Base-by-base conservation (phyloP, 371 early-diverging fungal genomes). In the Rhizopus arrhizus region DNA sequence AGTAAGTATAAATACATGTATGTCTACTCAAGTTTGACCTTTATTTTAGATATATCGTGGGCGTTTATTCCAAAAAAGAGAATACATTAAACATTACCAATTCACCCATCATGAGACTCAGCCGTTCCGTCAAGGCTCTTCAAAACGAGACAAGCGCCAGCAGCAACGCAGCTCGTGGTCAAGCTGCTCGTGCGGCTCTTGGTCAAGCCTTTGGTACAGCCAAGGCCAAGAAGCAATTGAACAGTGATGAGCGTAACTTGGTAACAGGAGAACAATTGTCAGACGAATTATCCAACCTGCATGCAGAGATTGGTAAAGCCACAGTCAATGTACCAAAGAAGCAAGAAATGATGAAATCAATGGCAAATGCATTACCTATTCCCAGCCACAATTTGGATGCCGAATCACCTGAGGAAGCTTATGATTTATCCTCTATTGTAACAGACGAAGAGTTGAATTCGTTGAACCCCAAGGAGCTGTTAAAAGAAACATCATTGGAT, bases 151-250 rank as follows among this genome's bases (percentile, higher is more conserved):
- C 4, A 7, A 41, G 11, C 4, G 48, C 41, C 8, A 42, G 29
- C 36, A 58, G 31, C 6, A 60, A 58, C 10, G 53, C 49, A 3
- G 64, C 65, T 36, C 57, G 60, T 33, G 62, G 59, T 5, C 64
- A 67, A 41, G 54, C 59, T 8, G 92, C 93, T 22, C 78, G 89
- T 58, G 87, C 88, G 58, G 79, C 84, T 35, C 80, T 95, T 60
- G 95, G 95, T 65, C 83, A 91, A 71, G 85, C 91, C n/a, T 95
- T 95, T 64, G 96, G 96, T 69, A 93, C 90, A 55, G 89, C 90
- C 81, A 94, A 93, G 80, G 80, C 84, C 50, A 87, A 89, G 65
- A 83, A 91, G 60, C 82, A 86, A 59, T 84, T 95, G 62, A 82
- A 83, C 31, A 90, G 91, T 11, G 77, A 80, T 56, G 95, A 92